Conservation (phyloP, 2,329 filamentous ascomycete genomes). For the Exophiala xenobiotica region DNA sequence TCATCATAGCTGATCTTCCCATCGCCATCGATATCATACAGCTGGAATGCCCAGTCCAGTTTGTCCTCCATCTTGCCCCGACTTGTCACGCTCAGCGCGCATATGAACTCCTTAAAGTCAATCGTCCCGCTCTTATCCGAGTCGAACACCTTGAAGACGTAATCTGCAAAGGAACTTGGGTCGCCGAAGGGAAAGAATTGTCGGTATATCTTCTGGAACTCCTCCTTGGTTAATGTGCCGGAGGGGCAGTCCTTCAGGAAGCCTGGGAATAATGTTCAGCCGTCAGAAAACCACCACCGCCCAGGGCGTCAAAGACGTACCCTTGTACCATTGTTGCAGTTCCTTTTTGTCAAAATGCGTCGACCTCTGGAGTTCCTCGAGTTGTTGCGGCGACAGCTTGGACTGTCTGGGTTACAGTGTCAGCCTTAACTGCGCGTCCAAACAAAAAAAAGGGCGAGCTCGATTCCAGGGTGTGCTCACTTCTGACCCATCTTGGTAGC, state of each 20-base stretch:
- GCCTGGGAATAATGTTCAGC: constrained; percentile 18
- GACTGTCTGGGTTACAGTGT: constrained; percentile 74
- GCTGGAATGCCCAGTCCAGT: constrained; percentile 97
- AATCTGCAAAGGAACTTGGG: constrained; percentile 94
- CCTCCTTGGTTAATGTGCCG: constrained; percentile 94
- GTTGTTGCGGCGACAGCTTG: constrained; percentile 95
- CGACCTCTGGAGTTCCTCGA: constrained; percentile 90
- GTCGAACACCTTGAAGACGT: constrained; percentile 99
- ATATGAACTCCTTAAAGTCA: constrained; percentile 99
- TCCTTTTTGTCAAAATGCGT: constrained; percentile 99
- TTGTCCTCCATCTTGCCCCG: constrained; percentile 99
- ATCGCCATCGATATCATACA: constrained; percentile 98
- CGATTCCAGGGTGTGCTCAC: constrained; percentile 9
- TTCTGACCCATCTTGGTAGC: constrained; percentile 26
- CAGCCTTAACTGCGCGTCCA: too few relatives aligned
- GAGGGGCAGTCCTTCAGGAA: constrained; percentile 96
- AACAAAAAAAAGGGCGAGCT: too few relatives aligned
- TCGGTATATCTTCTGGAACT: constrained; percentile 99
- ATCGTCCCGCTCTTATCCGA: constrained; percentile 96
- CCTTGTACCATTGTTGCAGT: constrained; percentile 99
- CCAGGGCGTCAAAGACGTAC: constrained; percentile 50
- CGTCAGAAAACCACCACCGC: not conserved
- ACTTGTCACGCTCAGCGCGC: constrained; percentile 92
- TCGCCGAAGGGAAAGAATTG: constrained; percentile 99
- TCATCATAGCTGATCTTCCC: constrained; percentile 99